Evolutionary conservation across 2,329 filamentous ascomycete genomes (phyloP).

Genomic region (Fusarium domesticum): DNA sequence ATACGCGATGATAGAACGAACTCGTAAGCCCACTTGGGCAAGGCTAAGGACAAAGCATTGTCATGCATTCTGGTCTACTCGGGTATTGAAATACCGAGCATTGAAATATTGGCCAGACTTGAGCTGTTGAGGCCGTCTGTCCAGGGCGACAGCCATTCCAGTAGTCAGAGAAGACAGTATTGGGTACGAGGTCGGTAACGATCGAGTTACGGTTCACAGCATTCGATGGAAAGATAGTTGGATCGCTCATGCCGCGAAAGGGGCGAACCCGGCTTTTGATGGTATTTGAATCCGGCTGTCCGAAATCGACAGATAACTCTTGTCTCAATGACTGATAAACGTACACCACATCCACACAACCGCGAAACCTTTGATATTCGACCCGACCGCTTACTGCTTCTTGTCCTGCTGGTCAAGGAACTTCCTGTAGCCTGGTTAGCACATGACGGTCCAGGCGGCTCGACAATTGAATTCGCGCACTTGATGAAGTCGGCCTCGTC

Average conservation of each 20-base stretch:
- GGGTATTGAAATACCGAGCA: no score
- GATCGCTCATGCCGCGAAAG: slow-evolving; percentile 19
- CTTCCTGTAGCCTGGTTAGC: slow-evolving; percentile 35
- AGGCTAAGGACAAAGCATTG: no score
- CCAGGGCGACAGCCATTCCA: no score
- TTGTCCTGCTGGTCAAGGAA: slow-evolving; percentile 42
- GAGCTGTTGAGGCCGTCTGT: no score
- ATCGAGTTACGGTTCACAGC: slow-evolving; percentile 11
- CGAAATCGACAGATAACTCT: slow-evolving; percentile 23
- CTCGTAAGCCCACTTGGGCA: no score
- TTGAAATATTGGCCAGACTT: no score
- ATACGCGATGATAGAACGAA: no score
- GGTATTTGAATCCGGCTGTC: slow-evolving; percentile 27
- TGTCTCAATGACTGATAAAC: slow-evolving; percentile 30
- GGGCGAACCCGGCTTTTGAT: slow-evolving; percentile 22
- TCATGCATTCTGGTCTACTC: no score
- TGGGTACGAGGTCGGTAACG: not conserved
- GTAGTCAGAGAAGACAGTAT: no score
- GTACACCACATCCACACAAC: slow-evolving; percentile 35
- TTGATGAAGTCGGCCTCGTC: slow-evolving; percentile 66
- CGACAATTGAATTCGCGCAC: slow-evolving; percentile 42
- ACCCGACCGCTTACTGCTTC: slow-evolving; percentile 35
- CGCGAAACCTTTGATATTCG: slow-evolving; percentile 17
- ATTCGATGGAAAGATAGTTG: not conserved
- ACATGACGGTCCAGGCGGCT: not conserved